Base-by-base conservation (phyloP, 1,284 basidiomycete species). In the Ustilago shanxiensis region DNA sequence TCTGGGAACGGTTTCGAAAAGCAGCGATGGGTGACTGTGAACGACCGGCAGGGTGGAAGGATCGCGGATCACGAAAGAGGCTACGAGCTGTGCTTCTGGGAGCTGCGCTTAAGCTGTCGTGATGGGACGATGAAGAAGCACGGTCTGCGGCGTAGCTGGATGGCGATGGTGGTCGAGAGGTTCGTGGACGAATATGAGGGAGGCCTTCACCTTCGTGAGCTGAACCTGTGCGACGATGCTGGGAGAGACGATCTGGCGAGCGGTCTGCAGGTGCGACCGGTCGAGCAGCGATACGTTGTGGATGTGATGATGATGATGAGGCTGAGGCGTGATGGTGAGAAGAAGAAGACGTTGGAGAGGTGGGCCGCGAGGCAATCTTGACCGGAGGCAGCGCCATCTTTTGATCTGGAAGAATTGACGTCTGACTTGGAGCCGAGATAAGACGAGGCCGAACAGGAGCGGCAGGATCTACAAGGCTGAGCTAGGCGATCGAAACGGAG, bases 11-110 rank as follows among this genome's bases (percentile, higher is more conserved):
- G 18, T 71, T 70, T 22, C 64, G 68, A 33, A 71, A 68, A 10
- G 73, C 68, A 26, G 73, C 67, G 41, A 71, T 71, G 49, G 73
- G 73, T 18, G 73, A 76, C 37, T 76, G 73, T 11, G 73, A 76
- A 39, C 73, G 51, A 22, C 73, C 73, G 45, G 73, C 60, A 7
- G 72, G 63, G 24, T 76, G 64, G 45, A 76, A 68, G 31, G 73
- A 28, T 2, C 73, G 60, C 39, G 73, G 73, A 49, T 76, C 73
- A 52, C 73, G 64, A 35, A 76, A 76, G 35, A 76, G 73, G 26
- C 73, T 76, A 49, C 73, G 64, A 41, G 73, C 73, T 24, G 73
- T 76, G 54, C 73, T 76, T 52, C 73, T 63, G 14, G 66, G 45
- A 33, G 66, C 61, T 26, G 41, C 31, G 13, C 58, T 57, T 7